Conservation (phyloP, 352 stramenopile species). For the Pythium apleroticum region DNA sequence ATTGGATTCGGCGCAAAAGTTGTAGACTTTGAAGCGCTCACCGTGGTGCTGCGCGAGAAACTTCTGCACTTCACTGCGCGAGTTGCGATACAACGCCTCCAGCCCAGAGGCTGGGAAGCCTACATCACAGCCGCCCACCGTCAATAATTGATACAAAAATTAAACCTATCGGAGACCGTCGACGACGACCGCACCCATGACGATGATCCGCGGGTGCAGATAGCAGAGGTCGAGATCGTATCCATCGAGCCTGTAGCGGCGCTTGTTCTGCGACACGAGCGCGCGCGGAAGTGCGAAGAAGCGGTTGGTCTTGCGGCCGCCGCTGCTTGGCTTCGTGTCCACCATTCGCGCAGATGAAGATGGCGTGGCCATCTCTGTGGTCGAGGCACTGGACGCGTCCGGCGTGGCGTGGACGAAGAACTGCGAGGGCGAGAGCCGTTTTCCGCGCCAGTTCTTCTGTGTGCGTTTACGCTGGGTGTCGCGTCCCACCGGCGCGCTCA, state of each 20-base stretch:
- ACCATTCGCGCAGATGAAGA: neutral
- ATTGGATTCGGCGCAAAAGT: conserved; percentile 64
- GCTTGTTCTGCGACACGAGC: conserved; percentile 81
- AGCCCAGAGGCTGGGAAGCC: conserved; percentile 58
- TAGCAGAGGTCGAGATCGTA: conserved; percentile 77
- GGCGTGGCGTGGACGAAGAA: neutral
- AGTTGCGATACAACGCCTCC: conserved; percentile 64
- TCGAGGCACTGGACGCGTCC: no score
- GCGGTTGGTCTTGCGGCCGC: neutral
- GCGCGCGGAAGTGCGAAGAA: conserved; percentile 53
- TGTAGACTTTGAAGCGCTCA: conserved; percentile 72
- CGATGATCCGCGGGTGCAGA: conserved; percentile 68
- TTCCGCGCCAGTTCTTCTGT: neutral
- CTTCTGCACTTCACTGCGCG: conserved; percentile 50
- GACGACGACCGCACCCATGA: conserved; percentile 53
- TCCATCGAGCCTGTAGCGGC: conserved; percentile 53
- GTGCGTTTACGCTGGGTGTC: neutral
- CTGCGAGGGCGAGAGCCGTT: neutral
- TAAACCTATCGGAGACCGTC: neutral
- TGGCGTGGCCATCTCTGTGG: neutral
- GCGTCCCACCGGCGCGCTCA: neutral
- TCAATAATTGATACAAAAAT: neutral
- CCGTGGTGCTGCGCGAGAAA: conserved; percentile 53
- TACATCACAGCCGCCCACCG: conserved; percentile 16
- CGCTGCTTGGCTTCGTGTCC: neutral